phyloP scores from a whole-genome alignment of 2,329 filamentous ascomycete genomes.

The Colletotrichum sp. region DNA sequence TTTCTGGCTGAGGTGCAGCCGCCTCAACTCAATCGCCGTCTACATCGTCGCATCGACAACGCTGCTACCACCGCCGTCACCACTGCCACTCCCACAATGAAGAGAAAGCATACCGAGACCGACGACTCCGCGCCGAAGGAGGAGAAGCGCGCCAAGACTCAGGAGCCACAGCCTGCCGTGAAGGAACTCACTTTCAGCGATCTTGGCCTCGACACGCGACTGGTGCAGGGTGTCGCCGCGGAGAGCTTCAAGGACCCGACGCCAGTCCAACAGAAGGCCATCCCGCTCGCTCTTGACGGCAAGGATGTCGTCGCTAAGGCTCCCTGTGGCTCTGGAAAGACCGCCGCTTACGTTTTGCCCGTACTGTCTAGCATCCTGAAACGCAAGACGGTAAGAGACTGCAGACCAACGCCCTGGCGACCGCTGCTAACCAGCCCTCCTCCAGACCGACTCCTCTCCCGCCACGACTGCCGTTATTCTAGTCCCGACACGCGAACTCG shows the following conservation, averaged over 20 bases:
- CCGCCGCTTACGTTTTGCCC: conserved; percentile 91
- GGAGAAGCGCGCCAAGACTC: conserved; percentile 32
- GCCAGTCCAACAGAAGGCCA: conserved; percentile 84
- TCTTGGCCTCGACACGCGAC: conserved; percentile 81
- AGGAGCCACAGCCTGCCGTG: conserved; percentile 11
- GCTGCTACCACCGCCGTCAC: neutral
- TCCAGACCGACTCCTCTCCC: conserved; percentile 52
- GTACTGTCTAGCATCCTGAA: conserved; percentile 85
- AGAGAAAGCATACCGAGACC: conserved; percentile 66
- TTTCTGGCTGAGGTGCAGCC: neutral
- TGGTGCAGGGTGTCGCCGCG: conserved; percentile 84
- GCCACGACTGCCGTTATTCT: conserved; percentile 82
- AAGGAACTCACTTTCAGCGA: conserved; percentile 67
- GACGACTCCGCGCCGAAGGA: conserved; percentile 54
- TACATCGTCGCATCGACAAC: neutral
- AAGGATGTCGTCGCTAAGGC: conserved; percentile 91
- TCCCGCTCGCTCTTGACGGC: conserved; percentile 85
- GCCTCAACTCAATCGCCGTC: neutral
- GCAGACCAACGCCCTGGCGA: neutral
- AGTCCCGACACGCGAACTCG: conserved; percentile 92
- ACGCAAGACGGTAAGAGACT: conserved; percentile 65
- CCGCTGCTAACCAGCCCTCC: conserved; percentile 4
- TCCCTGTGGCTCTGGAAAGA: conserved; percentile 96
- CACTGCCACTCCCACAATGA: conserved; percentile 46
- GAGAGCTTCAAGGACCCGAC: conserved; percentile 88